Conservation (phyloP, 2,329 filamentous ascomycete genomes). For the Pseudofabraea citricarpa region DNA sequence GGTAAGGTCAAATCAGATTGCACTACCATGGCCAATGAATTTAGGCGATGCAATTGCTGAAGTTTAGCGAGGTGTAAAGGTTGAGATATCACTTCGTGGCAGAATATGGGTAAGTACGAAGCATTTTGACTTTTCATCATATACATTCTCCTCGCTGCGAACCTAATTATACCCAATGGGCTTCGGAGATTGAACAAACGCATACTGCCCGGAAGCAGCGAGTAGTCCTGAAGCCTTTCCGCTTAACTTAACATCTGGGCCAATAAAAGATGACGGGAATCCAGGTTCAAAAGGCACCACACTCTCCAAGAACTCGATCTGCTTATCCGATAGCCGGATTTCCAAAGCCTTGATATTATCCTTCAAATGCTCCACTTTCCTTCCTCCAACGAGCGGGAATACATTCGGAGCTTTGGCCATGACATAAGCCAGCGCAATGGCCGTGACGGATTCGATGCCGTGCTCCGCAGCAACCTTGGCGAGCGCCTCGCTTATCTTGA, state of each 20-base stretch:
- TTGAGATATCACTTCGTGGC: too few species aligned
- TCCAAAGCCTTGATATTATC: conserved; percentile 48
- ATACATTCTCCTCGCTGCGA: too few species aligned
- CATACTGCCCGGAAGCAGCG: too few species aligned
- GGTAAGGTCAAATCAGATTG: too few species aligned
- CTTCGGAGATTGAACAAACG: too few species aligned
- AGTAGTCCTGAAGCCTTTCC: too few species aligned
- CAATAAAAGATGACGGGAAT: conserved; percentile 4
- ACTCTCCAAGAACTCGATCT: conserved; percentile 49
- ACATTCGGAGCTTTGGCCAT: conserved; percentile 49
- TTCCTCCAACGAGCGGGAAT: conserved; percentile 51
- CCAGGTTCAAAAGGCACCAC: conserved; percentile 29
- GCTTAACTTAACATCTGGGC: not conserved
- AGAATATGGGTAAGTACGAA: too few species aligned
- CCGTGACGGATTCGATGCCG: conserved; percentile 43
- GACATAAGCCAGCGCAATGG: conserved; percentile 52
- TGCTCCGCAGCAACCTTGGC: conserved; percentile 49
- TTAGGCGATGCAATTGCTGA: too few species aligned
- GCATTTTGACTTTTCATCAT: too few species aligned
- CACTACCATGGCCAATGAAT: too few species aligned
- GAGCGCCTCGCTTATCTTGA: conserved; percentile 43
- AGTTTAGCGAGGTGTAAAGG: too few species aligned
- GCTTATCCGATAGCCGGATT: conserved; percentile 42
- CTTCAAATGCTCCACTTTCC: conserved; percentile 52
- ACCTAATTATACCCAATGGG: too few species aligned